Percentiles rank a stretch among this genome's conserved stretches.
These are phyloP conservation scores for Allomyces javanicus DNA, from an alignment of 192 early-diverging fungal genomes.

Conservation along the genomic window DNA sequence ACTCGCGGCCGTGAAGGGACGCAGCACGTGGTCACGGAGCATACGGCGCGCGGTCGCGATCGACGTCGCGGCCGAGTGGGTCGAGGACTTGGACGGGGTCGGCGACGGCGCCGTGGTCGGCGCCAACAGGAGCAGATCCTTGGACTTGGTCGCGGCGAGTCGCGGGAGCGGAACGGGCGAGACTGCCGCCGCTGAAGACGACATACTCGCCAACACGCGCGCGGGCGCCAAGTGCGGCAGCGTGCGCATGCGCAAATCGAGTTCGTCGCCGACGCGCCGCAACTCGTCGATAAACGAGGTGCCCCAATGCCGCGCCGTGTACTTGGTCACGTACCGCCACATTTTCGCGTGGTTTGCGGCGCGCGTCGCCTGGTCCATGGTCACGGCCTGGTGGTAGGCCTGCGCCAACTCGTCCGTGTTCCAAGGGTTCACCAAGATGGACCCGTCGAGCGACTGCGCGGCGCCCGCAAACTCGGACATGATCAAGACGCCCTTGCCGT, in stretches of 20 bases:
- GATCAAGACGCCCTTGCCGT: slow-evolving; percentile 88
- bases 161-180: too few relatives aligned
- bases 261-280: slow-evolving; percentile 30
- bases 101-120: slow-evolving; percentile 58
- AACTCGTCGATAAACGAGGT: slow-evolving; percentile 81
- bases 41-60: too few relatives aligned
- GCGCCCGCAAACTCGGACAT: slow-evolving; percentile 97
- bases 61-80: too few relatives aligned
- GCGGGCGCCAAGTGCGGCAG: neutral
- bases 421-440: slow-evolving; percentile 98
- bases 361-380: slow-evolving; percentile 65
- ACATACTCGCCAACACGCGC: neutral
- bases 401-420: slow-evolving; percentile 87
- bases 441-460: slow-evolving; percentile 90
- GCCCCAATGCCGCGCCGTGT: slow-evolving; percentile 96
- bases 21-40: too few relatives aligned
- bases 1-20: too few relatives aligned
- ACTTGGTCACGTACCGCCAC: slow-evolving; percentile 84
- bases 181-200: neutral
- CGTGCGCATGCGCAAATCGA: neutral
- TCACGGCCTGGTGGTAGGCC: slow-evolving; percentile 77
- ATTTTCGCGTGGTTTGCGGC: slow-evolving; percentile 77
- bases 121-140: slow-evolving; percentile 81
- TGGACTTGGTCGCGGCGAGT: slow-evolving; percentile 4
- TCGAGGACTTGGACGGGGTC: too few relatives aligned